Evolutionary conservation across 768 basidiomycete species (phyloP), one percentile per base, ranked within the genome.

Genomic region (Tulasnella sp.): DNA sequence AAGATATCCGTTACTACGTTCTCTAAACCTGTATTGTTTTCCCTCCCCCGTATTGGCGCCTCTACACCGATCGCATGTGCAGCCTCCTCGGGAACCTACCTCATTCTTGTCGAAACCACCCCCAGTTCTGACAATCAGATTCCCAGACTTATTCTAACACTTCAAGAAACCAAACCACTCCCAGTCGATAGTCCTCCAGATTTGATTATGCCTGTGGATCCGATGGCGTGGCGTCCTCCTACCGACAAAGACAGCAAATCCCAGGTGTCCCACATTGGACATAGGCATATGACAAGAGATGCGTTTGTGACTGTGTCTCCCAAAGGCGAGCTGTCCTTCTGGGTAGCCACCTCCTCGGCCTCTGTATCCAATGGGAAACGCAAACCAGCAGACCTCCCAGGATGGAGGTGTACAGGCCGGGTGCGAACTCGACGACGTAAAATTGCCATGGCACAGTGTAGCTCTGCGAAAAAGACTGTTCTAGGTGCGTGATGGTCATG

Each of bases 391-490:
- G 55, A 45, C 17, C 30, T 56, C 1, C 43, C 43, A 26, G 55
- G 48, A 24, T 88, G 87, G 86, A 77, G 73, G 64, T 82, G 82
- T 64, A 86, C 86, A 21, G 85, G 90, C 8, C 78, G 71, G 55
- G 86, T 95, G 4, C 78, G 77, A 61, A 95, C 93, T 10, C 82
- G 81, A 0, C 77, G 83, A 60, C 77, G 69, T 47, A 77, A 76
- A 1, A 80, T 94, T 56, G 76, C 74, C 61, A 84, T 80, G 70
- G 91, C 85, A 15, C 77, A 85, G 43, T 95, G 92, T 69, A 95
- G 90, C 69, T 89, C 90, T 7, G 83, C 86, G 10, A 92, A 92
- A 71, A 95, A 95, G 71, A 89, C 93, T 3, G 92, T 84, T 4
- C 74, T 98, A 61, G 82, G 93, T 91, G 68, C 61, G 79, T 74